Base-by-base conservation (phyloP, 805 yeast species). In the Henningerozyma blattae region DNA sequence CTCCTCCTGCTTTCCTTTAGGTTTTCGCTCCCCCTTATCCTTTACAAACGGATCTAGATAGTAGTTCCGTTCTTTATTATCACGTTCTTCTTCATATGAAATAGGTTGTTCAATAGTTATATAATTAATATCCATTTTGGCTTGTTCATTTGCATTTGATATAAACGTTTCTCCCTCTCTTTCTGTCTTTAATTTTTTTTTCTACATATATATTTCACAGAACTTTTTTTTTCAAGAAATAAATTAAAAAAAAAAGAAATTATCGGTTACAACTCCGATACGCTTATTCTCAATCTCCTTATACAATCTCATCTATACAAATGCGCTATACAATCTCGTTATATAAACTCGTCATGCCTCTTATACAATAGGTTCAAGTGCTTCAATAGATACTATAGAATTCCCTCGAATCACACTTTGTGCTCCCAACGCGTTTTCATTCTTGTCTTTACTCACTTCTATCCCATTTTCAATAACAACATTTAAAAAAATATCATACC, bases 401-500 rank as follows among this genome's bases (percentile, higher is more conserved):
- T 80, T 81, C 12, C 94, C 94, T 46, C 94, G 66, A 6, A 83
- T 62, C 18, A 80, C 85, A 10, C 77, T 49, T 28, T 51, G 68
- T 8, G 82, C 67, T 2, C 94, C 94, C 30, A 82, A 60, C 36
- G 68, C 65, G 24, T 67, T 51, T 37, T 66, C 67, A 9, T 68
- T 70, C 4, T 74, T 77, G 28, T 64, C 60, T 19, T 56, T 44
- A 26, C 61, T 60, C 39, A 71, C 72, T 51, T 81, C 91, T 13
- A 75, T 64, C 1, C 85, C 84, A 33, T 77, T 80, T 30, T 75
- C 82, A 25, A 82, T 52, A 1, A 82, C 84, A 17, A 81, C 58
- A 47, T 82, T 82, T 46, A 82, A 52, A 49, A 80, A 81, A n/a
- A 71, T 59, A 52, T 89, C 97, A 54, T 75, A 89, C 2, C 97